A percentile compares a stretch with the other conserved stretches of the same genome.
phyloP scores from a whole-genome alignment of 2,329 filamentous ascomycete genomes.

The Ceratocystis albifundus region DNA sequence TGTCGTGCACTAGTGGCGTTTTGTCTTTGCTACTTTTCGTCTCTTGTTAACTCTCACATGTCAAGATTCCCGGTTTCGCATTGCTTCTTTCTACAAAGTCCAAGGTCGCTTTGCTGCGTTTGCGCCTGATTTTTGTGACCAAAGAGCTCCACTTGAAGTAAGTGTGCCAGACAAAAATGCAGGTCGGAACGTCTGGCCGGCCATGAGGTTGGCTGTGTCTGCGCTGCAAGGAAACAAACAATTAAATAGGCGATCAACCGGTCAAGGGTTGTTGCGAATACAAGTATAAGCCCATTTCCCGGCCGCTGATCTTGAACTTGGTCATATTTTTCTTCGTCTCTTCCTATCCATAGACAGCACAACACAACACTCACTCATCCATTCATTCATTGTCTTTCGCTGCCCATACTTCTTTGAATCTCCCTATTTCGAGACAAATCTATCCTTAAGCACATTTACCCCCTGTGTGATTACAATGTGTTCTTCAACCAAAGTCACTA shows the following conservation, averaged over 20 bases:
- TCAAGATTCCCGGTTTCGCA: not conserved
- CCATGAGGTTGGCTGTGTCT: not conserved
- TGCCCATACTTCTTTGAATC: not conserved
- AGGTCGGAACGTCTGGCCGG: not conserved
- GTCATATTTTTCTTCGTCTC: not conserved
- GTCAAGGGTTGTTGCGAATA: not conserved
- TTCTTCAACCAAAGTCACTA: not conserved
- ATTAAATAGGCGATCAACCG: not conserved
- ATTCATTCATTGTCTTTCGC: too few relatives aligned
- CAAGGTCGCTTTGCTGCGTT: not conserved
- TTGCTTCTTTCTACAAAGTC: not conserved
- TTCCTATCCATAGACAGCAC: not conserved
- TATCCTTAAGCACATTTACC: not conserved
- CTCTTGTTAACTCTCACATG: not conserved
- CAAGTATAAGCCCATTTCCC: not conserved
- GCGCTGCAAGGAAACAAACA: constrained; percentile 2
- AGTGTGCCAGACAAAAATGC: constrained; percentile 4
- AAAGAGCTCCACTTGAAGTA: not conserved
- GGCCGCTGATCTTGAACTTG: not conserved
- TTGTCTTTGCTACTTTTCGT: not conserved
- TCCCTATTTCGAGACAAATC: not conserved
- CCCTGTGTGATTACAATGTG: not conserved
- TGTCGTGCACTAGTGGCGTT: not conserved
- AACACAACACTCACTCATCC: too few relatives aligned
- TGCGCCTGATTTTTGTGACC: not conserved